Percentiles rank a stretch among this genome's conserved stretches.
Conservation (phyloP, 2,329 filamentous ascomycete species). For the Trichoderma pleuroti region DNA sequence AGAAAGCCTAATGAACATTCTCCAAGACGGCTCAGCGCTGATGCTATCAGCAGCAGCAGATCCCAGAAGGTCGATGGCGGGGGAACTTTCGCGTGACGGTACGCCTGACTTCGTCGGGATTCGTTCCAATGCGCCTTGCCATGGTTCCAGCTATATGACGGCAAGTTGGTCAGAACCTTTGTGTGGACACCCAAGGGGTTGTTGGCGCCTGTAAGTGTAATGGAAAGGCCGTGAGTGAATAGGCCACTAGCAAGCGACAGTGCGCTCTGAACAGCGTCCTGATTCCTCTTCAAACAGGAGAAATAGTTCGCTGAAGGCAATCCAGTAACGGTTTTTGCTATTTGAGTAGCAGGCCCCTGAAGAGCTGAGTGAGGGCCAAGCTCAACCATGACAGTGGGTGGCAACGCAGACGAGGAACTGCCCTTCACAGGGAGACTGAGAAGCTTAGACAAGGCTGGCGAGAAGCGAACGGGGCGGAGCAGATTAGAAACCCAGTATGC, state of each 20-base stretch:
- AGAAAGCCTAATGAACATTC: conserved; percentile 29
- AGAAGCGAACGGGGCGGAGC: conserved; percentile 16
- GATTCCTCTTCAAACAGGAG: conserved; percentile 9
- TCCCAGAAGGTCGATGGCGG: conserved; percentile 30
- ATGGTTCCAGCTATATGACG: conserved; percentile 27
- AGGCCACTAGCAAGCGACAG: background rate
- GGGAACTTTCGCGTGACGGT: conserved; percentile 22
- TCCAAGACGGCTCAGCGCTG: conserved; percentile 30
- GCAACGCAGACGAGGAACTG: background rate
- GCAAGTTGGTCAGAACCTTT: conserved; percentile 23
- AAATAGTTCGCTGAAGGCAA: background rate
- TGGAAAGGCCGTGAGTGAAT: background rate
- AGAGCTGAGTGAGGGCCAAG: conserved; percentile 20
- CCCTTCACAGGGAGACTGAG: background rate
- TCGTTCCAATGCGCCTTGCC: conserved; percentile 23
- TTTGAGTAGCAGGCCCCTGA: conserved; percentile 10
- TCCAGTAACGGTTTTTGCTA: background rate
- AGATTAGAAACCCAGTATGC: conserved; percentile 17
- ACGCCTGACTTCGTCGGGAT: conserved; percentile 26
- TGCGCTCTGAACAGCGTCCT: background rate
- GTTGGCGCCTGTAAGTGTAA: conserved; percentile 8
- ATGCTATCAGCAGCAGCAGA: conserved; percentile 21
- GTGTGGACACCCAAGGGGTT: background rate
- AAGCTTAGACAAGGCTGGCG: conserved; percentile 11
- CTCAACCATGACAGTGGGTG: conserved; percentile 15